Evolutionary conservation across 78 protist species (phyloP), one percentile per base, ranked within the genome.

Genomic region (Dictyostelium capitatum): DNA sequence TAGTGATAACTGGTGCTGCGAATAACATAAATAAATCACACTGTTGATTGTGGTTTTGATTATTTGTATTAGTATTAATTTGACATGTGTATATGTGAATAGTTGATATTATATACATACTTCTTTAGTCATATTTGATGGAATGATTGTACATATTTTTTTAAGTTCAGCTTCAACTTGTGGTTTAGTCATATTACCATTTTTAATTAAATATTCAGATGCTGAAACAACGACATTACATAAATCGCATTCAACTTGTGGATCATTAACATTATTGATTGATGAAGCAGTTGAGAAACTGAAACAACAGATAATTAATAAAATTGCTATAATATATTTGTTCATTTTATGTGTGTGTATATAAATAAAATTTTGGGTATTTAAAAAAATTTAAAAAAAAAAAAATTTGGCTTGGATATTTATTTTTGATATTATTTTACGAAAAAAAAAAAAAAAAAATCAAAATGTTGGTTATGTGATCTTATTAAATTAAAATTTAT

Each of bases 161-260:
- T 82, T 47, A 9, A 82, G 37, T 69, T 82, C 90, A 14, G 90
- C 47, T 51, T 82, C 80, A 19, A 82, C 79, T 82, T 82, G 70
- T 20, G 20, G 11, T 82, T 82, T 23, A 32, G 80, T 82, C 32
- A 28, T 69, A 77, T 69, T 82, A 65, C 20, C 56, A 51, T 57
- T 43, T 46, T 82, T 82, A 32, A 82, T 72, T 1, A 82, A 19
- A 23, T 48, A 69, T 82, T 82, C 90, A 10, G 72, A 46, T 32
- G 32, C 46, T 11, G 41, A 12, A 10, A 82, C 90, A 17, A 51
- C 48, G 15, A 70, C 3, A 19, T 62, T 37, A 51, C 90, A 82
- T 0, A 82, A 4, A 23, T 82, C 90, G 28, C 90, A 82, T 19
- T 56, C 72, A 6, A 81, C 69, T 6, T 51, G 17, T n/a, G 56